These are phyloP conservation scores for Scedosporium minutisporum DNA, from an alignment of 2,329 filamentous ascomycete genomes.

Conservation along the genomic window DNA sequence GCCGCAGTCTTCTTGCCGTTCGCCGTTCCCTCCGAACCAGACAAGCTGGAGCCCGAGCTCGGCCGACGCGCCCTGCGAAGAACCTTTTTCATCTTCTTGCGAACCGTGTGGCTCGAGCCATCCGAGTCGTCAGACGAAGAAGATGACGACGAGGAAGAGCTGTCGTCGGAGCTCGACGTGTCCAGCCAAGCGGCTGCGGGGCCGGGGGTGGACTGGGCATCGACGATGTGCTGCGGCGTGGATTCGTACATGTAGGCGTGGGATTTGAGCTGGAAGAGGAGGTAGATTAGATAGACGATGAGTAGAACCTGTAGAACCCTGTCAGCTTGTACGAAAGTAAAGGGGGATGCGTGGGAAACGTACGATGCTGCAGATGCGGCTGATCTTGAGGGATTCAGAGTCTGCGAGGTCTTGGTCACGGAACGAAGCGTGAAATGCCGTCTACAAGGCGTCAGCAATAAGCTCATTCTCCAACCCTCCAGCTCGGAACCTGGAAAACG, in stretches of 20 bases:
- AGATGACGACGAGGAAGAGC: slow-evolving; percentile 40
- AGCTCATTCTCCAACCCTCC: background rate
- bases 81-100: slow-evolving; percentile 65
- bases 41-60: slow-evolving; percentile 67
- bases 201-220: slow-evolving; percentile 81
- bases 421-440: slow-evolving; percentile 88
- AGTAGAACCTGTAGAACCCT: slow-evolving; percentile 50
- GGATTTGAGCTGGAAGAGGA: slow-evolving; percentile 85
- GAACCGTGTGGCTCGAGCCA: slow-evolving; percentile 51
- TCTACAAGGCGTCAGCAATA: slow-evolving; percentile 32
- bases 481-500: slow-evolving; percentile 16
- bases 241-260: slow-evolving; percentile 89
- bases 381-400: slow-evolving; percentile 67
- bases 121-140: slow-evolving; percentile 30
- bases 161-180: slow-evolving; percentile 49
- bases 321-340: background rate
- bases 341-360: slow-evolving; percentile 19
- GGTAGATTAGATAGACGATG: slow-evolving; percentile 72
- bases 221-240: slow-evolving; percentile 84
- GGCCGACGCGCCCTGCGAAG: slow-evolving; percentile 61
- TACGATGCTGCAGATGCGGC: slow-evolving; percentile 79
- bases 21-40: slow-evolving; percentile 35
- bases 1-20: slow-evolving; percentile 17
- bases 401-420: slow-evolving; percentile 53
- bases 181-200: slow-evolving; percentile 76